A percentile compares a stretch with the other conserved stretches of the same genome.
phyloP scores from a whole-genome alignment of 1,139 yeast genomes.

The Yamadazyma sp. region DNA sequence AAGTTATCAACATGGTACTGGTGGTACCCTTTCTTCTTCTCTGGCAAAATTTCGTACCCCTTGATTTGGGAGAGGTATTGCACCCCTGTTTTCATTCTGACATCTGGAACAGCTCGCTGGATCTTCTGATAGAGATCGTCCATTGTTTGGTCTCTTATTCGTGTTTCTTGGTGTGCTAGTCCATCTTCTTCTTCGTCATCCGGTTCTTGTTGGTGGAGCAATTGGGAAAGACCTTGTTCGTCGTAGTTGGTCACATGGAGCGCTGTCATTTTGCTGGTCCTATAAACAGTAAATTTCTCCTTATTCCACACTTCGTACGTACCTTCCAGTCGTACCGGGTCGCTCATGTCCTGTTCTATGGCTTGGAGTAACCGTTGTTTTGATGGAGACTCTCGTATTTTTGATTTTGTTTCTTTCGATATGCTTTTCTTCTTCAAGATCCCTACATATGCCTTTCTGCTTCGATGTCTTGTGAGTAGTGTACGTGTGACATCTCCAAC shows the following conservation, averaged over 20 bases:
- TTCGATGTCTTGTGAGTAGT: constrained; percentile 5
- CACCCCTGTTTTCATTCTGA: constrained; percentile 2
- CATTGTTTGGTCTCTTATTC: not conserved
- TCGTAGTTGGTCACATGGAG: not conserved
- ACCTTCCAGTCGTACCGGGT: constrained; percentile 31
- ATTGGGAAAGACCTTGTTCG: not conserved
- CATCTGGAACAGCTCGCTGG: not conserved
- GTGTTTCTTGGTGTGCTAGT: not conserved
- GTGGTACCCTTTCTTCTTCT: constrained; percentile 6
- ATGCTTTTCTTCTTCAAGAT: constrained; percentile 9
- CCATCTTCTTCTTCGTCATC: not conserved
- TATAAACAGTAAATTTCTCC: not conserved
- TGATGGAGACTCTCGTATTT: constrained; percentile 13
- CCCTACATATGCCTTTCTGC: constrained; percentile 3
- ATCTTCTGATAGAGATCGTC: constrained; percentile 12
- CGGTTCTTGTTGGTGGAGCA: not conserved
- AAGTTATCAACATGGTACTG: constrained; percentile 34
- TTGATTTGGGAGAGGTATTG: constrained; percentile 6
- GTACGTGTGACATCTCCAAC: not conserved
- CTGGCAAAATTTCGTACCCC: constrained; percentile 11
- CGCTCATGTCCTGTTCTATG: constrained; percentile 18
- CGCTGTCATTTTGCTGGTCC: not conserved
- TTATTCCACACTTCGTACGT: constrained; percentile 23
- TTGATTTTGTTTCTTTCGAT: constrained; percentile 10
- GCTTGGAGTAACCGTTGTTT: constrained; percentile 17